phyloP scores from a whole-genome alignment of 768 basidiomycete genomes.

The Suillus brevipes region DNA sequence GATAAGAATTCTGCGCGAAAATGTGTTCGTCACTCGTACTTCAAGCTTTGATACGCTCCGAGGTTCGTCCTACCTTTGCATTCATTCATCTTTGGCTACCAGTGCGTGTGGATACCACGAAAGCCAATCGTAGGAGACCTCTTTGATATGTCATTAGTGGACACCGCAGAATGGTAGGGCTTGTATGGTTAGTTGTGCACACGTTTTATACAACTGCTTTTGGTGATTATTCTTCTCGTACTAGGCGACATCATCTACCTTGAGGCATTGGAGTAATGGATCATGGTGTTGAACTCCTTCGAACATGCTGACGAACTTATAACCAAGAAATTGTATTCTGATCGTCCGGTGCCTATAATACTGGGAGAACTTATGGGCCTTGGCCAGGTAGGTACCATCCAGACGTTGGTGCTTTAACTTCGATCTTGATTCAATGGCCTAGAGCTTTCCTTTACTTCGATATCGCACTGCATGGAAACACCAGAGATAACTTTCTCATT shows the following conservation, averaged over 20 bases:
- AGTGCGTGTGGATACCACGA: too few relatives aligned
- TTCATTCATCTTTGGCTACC: too few relatives aligned
- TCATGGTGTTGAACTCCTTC: conserved; percentile 24
- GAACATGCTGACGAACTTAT: conserved; percentile 32
- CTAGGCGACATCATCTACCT: conserved; percentile 20
- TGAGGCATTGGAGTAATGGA: conserved; percentile 6
- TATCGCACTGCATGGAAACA: conserved; percentile 10
- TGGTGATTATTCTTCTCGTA: not conserved
- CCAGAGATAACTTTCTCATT: conserved; percentile 10
- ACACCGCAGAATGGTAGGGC: not conserved
- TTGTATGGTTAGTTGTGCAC: not conserved
- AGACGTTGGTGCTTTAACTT: not conserved
- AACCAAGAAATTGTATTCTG: conserved; percentile 27
- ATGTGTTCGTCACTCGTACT: too few relatives aligned
- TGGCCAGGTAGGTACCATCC: not conserved
- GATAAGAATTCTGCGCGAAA: too few relatives aligned
- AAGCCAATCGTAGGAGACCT: conserved; percentile 14
- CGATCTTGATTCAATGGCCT: not conserved
- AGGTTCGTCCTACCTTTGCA: too few relatives aligned
- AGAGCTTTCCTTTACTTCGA: conserved; percentile 15
- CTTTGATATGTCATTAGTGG: conserved; percentile 1
- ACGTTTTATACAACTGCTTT: not conserved
- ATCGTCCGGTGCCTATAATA: conserved; percentile 5
- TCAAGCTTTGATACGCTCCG: too few relatives aligned
- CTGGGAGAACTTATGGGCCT: conserved; percentile 6